Evolutionary conservation across 345 rosid species (phyloP).

Genomic region (Eucalyptus coolabah): DNA sequence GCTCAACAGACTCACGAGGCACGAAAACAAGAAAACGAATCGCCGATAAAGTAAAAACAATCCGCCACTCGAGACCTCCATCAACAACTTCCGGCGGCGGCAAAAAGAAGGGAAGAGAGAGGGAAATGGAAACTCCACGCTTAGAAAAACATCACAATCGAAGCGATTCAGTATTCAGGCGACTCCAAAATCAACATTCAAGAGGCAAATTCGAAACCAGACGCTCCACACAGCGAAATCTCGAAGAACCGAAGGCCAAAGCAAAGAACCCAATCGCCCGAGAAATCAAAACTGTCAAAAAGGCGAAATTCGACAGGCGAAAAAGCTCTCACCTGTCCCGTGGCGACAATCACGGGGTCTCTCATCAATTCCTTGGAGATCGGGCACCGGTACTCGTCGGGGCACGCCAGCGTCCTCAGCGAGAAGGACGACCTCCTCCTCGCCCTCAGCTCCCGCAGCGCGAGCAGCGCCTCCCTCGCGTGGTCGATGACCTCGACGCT

Average conservation of each 20-base stretch:
- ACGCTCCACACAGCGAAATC: background rate
- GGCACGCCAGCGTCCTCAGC: conserved; percentile 37
- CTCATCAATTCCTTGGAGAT: conserved; percentile 81
- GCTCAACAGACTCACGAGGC: background rate
- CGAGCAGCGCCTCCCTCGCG: conserved; percentile 46
- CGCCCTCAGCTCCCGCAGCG: conserved; percentile 37
- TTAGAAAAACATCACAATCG: background rate
- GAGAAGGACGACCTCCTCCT: conserved; percentile 26
- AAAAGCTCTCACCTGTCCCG: conserved; percentile 64
- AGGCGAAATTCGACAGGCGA: background rate
- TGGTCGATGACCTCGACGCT: conserved; percentile 44
- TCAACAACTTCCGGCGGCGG: background rate
- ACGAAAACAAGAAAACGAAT: background rate
- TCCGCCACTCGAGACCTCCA: background rate
- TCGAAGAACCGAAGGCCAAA: background rate
- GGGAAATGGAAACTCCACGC: background rate
- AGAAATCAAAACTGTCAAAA: background rate
- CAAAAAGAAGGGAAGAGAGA: background rate
- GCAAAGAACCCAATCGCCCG: background rate
- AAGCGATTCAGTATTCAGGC: background rate
- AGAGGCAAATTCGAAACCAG: background rate
- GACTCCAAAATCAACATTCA: background rate
- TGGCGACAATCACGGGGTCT: conserved; percentile 84
- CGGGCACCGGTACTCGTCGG: conserved; percentile 81
- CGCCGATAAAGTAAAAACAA: background rate